Evolutionary conservation across 176 grass and related monocot species (phyloP).

Genomic region (Carex pumila): DNA sequence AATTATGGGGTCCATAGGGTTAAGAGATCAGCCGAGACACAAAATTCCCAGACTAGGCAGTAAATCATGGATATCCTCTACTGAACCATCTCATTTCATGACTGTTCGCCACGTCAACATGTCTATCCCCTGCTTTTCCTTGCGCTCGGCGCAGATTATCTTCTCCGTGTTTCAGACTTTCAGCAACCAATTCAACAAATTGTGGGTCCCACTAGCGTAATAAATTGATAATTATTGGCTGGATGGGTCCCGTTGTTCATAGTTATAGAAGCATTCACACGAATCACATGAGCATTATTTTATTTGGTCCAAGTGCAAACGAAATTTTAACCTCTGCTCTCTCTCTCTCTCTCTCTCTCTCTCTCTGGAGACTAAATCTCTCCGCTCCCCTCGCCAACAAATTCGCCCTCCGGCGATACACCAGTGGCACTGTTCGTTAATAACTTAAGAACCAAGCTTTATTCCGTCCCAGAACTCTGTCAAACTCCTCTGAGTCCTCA

Average conservation of each 20-base stretch:
- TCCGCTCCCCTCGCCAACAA: not conserved
- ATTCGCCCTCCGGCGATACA: slow-evolving; percentile 14
- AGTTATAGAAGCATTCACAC: not conserved
- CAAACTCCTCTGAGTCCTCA: not conserved
- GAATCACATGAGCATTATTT: not conserved
- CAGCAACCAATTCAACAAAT: not conserved
- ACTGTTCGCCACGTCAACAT: slow-evolving; percentile 1
- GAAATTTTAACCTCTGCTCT: not conserved
- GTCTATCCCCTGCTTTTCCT: not conserved
- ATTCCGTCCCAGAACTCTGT: not conserved
- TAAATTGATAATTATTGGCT: not conserved
- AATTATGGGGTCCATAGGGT: not conserved
- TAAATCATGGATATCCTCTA: not conserved
- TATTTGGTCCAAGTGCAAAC: not conserved
- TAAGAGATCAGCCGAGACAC: not conserved
- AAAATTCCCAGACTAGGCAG: slow-evolving; percentile 23
- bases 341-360: slow-evolving; percentile 6
- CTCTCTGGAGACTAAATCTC: not conserved
- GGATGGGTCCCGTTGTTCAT: not conserved
- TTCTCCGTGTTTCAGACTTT: not conserved
- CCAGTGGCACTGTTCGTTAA: slow-evolving; percentile 47
- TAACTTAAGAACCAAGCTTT: slow-evolving; percentile 13
- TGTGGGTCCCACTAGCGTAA: not conserved
- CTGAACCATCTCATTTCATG: not conserved
- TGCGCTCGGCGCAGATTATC: not conserved